Base-by-base conservation (phyloP, 169 alveolate genomes). In the Babesia bovis region DNA sequence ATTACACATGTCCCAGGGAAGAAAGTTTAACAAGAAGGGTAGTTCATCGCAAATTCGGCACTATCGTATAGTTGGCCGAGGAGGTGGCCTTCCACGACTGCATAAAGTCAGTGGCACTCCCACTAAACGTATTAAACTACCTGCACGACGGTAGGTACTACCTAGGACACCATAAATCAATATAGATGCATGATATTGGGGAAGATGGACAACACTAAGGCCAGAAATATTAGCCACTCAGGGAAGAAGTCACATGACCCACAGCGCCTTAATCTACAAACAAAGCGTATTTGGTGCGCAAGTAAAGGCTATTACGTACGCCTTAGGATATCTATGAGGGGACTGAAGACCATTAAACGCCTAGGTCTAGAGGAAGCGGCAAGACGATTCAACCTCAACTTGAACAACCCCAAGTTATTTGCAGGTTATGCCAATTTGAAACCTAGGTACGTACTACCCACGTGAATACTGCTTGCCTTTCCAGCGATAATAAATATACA, bases 151-250 rank as follows among this genome's bases (percentile, higher is more conserved):
- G 95, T 91, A 40, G 50, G 77, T 10, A 44, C 7, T 28, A 38
- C 1, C 23, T 19, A 2, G 10, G 32, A 12, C 10, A 40, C 26
- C 26, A 35, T 44, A 10, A 17, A 19, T 17, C 30, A 21, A 9
- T 19, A 21, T 70, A 91, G 95, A 85, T 91, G 95, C 60, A 73
- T 84, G 90, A 63, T 91, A 41, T 72, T 91, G 33, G 95, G 95
- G n/a, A 91, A 91, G 57, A 91, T 91, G 95, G 95, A 90, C 71
- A 91, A 91, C 70, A 68, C 92, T 50, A 85, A 85, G 66, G 95
- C 95, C 19, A 69, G 79, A 23, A 59, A 85, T 38, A 69, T 82
- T 13, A 87, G 94, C 81, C 93, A 87, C 61, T 89, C 94, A 13
- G 90, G 90, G n/a, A 52, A 77, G 52, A 49, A 81, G 68, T 42